These are phyloP conservation scores for Fusarium tricinctum DNA, from an alignment of 2,329 filamentous ascomycete species.

Conservation along the genomic window DNA sequence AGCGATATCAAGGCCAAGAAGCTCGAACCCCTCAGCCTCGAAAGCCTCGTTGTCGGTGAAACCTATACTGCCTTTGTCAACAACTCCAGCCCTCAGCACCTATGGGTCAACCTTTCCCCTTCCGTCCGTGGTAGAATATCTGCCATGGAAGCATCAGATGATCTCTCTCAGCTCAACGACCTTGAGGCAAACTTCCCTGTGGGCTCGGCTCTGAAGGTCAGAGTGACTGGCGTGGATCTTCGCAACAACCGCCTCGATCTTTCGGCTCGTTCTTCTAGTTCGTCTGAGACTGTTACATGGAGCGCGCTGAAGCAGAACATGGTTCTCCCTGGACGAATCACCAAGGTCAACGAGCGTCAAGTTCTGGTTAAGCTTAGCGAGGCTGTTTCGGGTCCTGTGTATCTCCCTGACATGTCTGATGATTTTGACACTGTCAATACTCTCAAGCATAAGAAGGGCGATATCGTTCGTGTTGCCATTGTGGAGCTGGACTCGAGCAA, in stretches of 20 bases:
- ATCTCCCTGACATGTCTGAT: conserved; percentile 86
- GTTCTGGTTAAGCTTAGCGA: conserved; percentile 90
- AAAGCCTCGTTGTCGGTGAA: conserved; percentile 79
- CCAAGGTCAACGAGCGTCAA: conserved; percentile 86
- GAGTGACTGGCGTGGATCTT: conserved; percentile 80
- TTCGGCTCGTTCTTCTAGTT: conserved; percentile 76
- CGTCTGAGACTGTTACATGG: conserved; percentile 69
- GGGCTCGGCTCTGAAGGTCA: conserved; percentile 87
- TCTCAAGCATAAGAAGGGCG: conserved; percentile 82
- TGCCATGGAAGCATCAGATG: conserved; percentile 87
- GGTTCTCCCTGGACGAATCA: conserved; percentile 85
- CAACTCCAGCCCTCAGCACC: conserved; percentile 81
- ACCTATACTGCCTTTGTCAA: conserved; percentile 89
- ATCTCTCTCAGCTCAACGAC: conserved; percentile 82
- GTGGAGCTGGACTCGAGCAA: conserved; percentile 84
- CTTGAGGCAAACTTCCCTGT: conserved; percentile 85
- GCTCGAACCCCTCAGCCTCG: conserved; percentile 72
- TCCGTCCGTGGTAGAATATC: conserved; percentile 87
- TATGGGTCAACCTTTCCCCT: conserved; percentile 94
- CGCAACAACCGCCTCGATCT: conserved; percentile 84
- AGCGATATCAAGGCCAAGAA: conserved; percentile 68
- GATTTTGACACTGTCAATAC: conserved; percentile 87
- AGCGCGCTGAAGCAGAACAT: conserved; percentile 81
- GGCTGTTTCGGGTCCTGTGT: conserved; percentile 81
- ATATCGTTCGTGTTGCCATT: conserved; percentile 89